These are phyloP conservation scores for Aspergillus fructus DNA, from an alignment of 2,329 filamentous ascomycete species.

Conservation along the genomic window DNA sequence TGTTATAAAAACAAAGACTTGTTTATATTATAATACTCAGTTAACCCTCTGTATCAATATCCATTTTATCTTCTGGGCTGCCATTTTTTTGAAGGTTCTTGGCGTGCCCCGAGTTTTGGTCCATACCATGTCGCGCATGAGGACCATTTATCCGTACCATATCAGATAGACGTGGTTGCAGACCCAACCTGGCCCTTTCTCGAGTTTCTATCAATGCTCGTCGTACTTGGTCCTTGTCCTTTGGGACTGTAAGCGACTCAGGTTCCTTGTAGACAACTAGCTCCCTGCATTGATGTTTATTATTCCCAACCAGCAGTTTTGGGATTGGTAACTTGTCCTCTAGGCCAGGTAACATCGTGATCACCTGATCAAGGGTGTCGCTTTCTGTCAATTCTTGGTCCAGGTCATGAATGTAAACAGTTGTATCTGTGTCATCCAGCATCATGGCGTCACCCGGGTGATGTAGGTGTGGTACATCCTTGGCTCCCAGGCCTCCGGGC, in stretches of 20 bases:
- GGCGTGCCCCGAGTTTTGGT: background rate
- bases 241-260: slow-evolving; percentile 70
- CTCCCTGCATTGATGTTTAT: slow-evolving; percentile 59
- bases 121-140: background rate
- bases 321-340: slow-evolving; percentile 76
- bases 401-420: slow-evolving; percentile 86
- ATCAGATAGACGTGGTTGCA: background rate
- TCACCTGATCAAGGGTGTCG: slow-evolving; percentile 58
- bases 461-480: background rate
- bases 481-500: slow-evolving; percentile 13
- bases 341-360: slow-evolving; percentile 82
- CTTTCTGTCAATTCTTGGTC: slow-evolving; percentile 79
- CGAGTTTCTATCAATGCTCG: slow-evolving; percentile 53
- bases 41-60: background rate
- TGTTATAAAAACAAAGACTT: too few relatives aligned
- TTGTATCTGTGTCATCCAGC: slow-evolving; percentile 81
- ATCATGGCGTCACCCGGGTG: slow-evolving; percentile 66
- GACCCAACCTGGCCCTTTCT: slow-evolving; percentile 11
- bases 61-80: background rate
- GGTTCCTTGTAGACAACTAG: slow-evolving; percentile 84
- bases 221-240: slow-evolving; percentile 71
- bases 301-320: slow-evolving; percentile 60
- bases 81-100: background rate
- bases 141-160: too few relatives aligned
- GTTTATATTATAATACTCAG: too few relatives aligned